Evolutionary conservation across 345 rosid species (phyloP).

Genomic region (Boechera divaricarpa): DNA sequence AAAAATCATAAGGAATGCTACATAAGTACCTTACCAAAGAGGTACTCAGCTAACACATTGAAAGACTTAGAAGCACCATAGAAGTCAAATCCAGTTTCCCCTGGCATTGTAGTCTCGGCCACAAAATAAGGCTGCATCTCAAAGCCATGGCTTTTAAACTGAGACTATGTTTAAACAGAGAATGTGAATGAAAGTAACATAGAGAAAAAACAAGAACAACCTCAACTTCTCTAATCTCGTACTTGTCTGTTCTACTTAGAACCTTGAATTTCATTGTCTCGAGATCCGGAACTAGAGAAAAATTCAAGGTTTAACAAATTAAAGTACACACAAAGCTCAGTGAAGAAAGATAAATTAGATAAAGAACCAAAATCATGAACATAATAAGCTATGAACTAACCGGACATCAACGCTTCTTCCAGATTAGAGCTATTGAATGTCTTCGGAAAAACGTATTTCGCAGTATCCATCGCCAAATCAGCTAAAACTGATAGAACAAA

Average conservation of each 20-base stretch:
- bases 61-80: constrained; percentile 77
- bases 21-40: constrained; percentile 88
- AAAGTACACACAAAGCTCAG: not conserved
- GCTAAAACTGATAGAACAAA: constrained; percentile 50
- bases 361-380: not conserved
- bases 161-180: constrained; percentile 10
- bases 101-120: constrained; percentile 88
- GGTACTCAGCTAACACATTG: constrained; percentile 87
- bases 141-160: not conserved
- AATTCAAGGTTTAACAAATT: not conserved
- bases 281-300: constrained; percentile 74
- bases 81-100: constrained; percentile 76
- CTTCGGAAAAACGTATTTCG: constrained; percentile 80
- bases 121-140: constrained; percentile 66
- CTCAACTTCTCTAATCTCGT: constrained; percentile 92
- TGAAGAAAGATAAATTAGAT: too few relatives aligned
- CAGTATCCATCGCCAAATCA: constrained; percentile 72
- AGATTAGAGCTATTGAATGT: constrained; percentile 65
- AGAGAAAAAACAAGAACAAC: constrained; percentile 43
- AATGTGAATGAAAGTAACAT: not conserved
- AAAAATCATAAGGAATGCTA: not conserved
- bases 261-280: constrained; percentile 75
- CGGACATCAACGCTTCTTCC: constrained; percentile 92
- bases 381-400: constrained; percentile 37
- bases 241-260: constrained; percentile 56